A percentile compares a stretch with the other conserved stretches of the same genome.
Conservation (phyloP, 352 stramenopile genomes). For the Phytophthora pseudosyringae region DNA sequence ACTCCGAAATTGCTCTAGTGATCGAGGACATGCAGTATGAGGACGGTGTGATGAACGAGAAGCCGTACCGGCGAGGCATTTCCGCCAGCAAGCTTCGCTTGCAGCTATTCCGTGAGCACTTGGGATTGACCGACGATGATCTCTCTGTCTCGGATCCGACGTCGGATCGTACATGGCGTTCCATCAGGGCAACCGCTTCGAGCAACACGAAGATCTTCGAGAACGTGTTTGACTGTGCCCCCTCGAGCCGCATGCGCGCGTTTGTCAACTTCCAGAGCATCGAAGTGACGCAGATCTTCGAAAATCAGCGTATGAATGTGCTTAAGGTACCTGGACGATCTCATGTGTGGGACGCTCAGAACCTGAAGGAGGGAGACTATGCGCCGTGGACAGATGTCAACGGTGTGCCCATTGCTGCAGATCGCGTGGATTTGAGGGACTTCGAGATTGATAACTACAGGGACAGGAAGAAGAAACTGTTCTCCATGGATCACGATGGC, state of each 20-base stretch:
- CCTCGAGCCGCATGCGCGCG: slow-evolving; percentile 79
- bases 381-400: slow-evolving; percentile 88
- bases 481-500: slow-evolving; percentile 87
- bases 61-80: slow-evolving; percentile 66
- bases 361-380: slow-evolving; percentile 87
- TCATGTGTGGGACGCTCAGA: slow-evolving; percentile 76
- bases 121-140: slow-evolving; percentile 72
- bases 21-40: slow-evolving; percentile 87
- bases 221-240: slow-evolving; percentile 83
- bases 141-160: slow-evolving; percentile 60
- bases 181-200: slow-evolving; percentile 57
- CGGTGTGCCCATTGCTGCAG: slow-evolving; percentile 77
- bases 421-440: slow-evolving; percentile 78
- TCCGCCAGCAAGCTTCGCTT: slow-evolving; percentile 71
- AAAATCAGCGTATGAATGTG: slow-evolving; percentile 89
- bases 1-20: slow-evolving; percentile 88
- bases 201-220: slow-evolving; percentile 87
- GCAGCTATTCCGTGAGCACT: slow-evolving; percentile 85
- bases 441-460: slow-evolving; percentile 83
- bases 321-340: slow-evolving; percentile 64
- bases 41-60: slow-evolving; percentile 77
- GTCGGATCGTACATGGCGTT: slow-evolving; percentile 67
- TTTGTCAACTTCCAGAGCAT: slow-evolving; percentile 83
- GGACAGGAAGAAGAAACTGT: slow-evolving; percentile 82
- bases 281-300: slow-evolving; percentile 85